Evolutionary conservation across 2,329 filamentous ascomycete species (phyloP), one percentile per base, ranked within the genome.

Genomic region (Alternaria alternata): DNA sequence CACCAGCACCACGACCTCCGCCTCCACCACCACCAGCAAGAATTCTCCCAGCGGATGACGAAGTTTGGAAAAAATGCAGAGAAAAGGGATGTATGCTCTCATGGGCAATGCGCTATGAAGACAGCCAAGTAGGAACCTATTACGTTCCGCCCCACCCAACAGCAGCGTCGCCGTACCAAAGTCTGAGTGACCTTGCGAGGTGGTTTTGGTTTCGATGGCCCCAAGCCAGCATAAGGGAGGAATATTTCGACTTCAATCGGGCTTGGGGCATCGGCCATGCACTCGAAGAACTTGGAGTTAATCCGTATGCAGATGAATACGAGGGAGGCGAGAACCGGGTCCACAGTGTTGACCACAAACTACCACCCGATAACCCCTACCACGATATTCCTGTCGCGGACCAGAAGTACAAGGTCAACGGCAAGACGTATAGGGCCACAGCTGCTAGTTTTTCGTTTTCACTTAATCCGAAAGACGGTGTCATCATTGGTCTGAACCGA

Each of bases 401-500:
- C n/a, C 62, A 70, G 32, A 55, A 36, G 36, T 70, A 67, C 42
- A 28, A 46, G 2, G 54, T 65, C 14, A 39, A 60, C 16, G 51
- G 51, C 4, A 63, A 55, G 30, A 24, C 2, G 8, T 67, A 66
- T 12, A 58, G 62, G 26, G 62, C 60, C 12, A 67, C 69, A 1
- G 65, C 61, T 0, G 69, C 62, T 2, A 59, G 51, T 0, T 69
- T 65, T 55, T 41, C 59, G 3, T 66, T 70, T 52, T 39, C 59
- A 6, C 28, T 68, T 28, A 67, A 69, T 41, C 36, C 54, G 5
- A 51, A 55, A 8, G 57, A 71, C 2, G 67, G 67, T 8, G 61
- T 70, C 16, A 61, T 71, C 18, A 64, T 71, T 28, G 54, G 49
- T 7, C 39, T 70, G 38, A 65, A 63, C 46, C 57, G 67, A 16